A percentile compares a stretch with the other conserved stretches of the same genome.
phyloP scores from a whole-genome alignment of 805 yeast genomes.

The Isabelozyma heimii region DNA sequence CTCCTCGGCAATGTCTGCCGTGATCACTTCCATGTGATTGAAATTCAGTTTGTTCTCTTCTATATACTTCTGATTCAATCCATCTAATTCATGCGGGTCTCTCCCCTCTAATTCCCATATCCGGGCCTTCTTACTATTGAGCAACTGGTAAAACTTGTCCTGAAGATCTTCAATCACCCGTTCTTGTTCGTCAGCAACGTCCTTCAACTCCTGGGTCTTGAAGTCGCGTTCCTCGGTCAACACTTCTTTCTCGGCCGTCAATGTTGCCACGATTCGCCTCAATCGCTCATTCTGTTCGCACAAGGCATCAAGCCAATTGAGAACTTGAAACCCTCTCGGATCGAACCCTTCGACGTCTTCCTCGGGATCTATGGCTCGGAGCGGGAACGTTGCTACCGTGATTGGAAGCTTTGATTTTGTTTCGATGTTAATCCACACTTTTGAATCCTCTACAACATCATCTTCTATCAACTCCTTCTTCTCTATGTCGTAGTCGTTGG shows the following conservation, averaged over 20 bases:
- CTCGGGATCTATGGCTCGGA: slow-evolving; percentile 16
- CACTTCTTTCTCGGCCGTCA: slow-evolving; percentile 2
- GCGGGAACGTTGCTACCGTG: slow-evolving; percentile 22
- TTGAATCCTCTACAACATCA: slow-evolving; percentile 13
- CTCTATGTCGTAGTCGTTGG: slow-evolving; percentile 17
- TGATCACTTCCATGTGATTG: slow-evolving; percentile 10
- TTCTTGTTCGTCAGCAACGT: slow-evolving; percentile 9
- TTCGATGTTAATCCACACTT: slow-evolving; percentile 16
- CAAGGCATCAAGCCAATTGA: slow-evolving; percentile 24
- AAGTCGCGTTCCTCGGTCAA: slow-evolving; percentile 8
- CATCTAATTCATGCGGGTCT: slow-evolving; percentile 6
- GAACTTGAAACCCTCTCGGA: slow-evolving; percentile 10
- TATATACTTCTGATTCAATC: slow-evolving; percentile 14
- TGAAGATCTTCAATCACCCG: slow-evolving; percentile 21
- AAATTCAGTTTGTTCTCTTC: slow-evolving; percentile 12
- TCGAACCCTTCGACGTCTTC: slow-evolving; percentile 2
- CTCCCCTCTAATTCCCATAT: slow-evolving; percentile 21
- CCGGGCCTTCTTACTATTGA: slow-evolving; percentile 27
- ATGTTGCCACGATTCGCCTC: slow-evolving; percentile 2
- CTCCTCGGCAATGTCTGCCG: slow-evolving; percentile 14
- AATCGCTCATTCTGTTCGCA: slow-evolving; percentile 1
- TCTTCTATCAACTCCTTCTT: slow-evolving; percentile 22
- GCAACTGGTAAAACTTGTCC: slow-evolving; percentile 21
- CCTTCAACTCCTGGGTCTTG: slow-evolving; percentile 4
- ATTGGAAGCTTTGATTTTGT: slow-evolving; percentile 21